Evolutionary conservation across 176 grass and related monocot species (phyloP).

Genomic region (Typha latifolia): DNA sequence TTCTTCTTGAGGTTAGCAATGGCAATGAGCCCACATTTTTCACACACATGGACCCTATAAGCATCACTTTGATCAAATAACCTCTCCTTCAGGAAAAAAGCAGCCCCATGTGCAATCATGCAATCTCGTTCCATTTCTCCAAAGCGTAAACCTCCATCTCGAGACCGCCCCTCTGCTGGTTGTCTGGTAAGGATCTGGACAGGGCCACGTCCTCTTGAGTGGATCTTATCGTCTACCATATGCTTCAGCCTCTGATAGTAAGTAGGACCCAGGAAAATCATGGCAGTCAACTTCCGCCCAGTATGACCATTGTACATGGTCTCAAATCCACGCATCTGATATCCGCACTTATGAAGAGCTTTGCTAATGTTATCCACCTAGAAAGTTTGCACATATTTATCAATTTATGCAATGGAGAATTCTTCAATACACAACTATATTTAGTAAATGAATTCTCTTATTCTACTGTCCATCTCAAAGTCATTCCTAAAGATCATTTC

Average conservation of each 20-base stretch:
- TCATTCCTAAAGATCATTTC: background rate
- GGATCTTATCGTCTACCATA: conserved; percentile 97
- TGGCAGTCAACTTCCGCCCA: conserved; percentile 62
- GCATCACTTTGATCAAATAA: conserved; percentile 96
- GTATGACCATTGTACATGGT: conserved; percentile 99
- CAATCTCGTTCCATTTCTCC: conserved; percentile 99
- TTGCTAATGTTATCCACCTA: conserved; percentile 95
- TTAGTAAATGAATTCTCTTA: background rate
- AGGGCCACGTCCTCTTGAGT: conserved; percentile 87
- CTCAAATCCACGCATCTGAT: conserved; percentile 98
- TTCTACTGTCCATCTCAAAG: background rate
- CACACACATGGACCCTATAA: conserved; percentile 95
- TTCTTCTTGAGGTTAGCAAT: conserved; percentile 99
- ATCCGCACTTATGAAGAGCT: conserved; percentile 88
- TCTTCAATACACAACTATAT: background rate
- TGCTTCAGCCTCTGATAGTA: conserved; percentile 98
- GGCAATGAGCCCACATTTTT: conserved; percentile 89
- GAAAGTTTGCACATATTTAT: background rate
- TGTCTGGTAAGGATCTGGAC: conserved; percentile 94
- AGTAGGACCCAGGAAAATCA: conserved; percentile 94
- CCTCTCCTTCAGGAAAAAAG: conserved; percentile 94
- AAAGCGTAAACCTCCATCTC: conserved; percentile 87
- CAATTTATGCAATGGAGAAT: too few species aligned
- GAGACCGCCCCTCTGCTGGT: conserved; percentile 83
- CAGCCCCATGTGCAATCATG: conserved; percentile 96